Base-by-base conservation (phyloP, 2,329 filamentous ascomycete species). In the Colletotrichum sp. region DNA sequence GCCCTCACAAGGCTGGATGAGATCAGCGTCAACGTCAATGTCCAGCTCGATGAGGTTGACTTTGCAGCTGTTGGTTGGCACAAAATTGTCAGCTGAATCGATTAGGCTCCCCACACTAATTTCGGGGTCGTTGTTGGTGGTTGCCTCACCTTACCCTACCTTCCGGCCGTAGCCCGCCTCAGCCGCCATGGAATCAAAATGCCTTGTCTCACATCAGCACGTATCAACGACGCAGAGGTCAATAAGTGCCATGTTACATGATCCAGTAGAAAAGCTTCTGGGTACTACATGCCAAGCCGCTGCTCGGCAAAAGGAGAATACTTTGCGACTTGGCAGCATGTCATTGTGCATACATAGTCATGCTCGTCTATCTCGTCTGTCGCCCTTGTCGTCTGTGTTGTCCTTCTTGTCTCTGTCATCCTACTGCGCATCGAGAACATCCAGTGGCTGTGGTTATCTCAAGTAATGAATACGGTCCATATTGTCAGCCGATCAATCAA, bases 251-350 rank as follows among this genome's bases (percentile, higher is more conserved):
- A 8, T 8, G n/a, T 22, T 52, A 52, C 44, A 0, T 52, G 10
- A 13, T 52, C 39, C 3, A 52, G 10, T 22, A 0, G 3, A 0
- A 48, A n/a, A n/a, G 39, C 9, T 0, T 48, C 5, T 48, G 9
- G 0, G 39, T 48, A 12, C 39, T 12, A 2, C 9, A 44, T n/a
- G 44, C 44, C 44, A 22, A 52, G 44, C 44, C 44, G 44, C n/a
- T 52, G n/a, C 0, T 52, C n/a, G 10, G 44, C 44, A 52, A 0
- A 48, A 52, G 44, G 44, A 52, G 44, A 22, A 52, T 7, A 22
- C 4, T 13, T 52, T 52, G n/a, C 44, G 44, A 52, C n/a, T 52
- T 22, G n/a, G 44, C 44, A 52, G 44, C 0, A 13, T 52, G n/a
- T 52, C 44, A 22, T 52, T 0, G 44, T 52, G 44, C 44, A 52